Base-by-base conservation (phyloP, 2,329 filamentous ascomycete species). In the Pseudopyrenochaeta lycopersici region DNA sequence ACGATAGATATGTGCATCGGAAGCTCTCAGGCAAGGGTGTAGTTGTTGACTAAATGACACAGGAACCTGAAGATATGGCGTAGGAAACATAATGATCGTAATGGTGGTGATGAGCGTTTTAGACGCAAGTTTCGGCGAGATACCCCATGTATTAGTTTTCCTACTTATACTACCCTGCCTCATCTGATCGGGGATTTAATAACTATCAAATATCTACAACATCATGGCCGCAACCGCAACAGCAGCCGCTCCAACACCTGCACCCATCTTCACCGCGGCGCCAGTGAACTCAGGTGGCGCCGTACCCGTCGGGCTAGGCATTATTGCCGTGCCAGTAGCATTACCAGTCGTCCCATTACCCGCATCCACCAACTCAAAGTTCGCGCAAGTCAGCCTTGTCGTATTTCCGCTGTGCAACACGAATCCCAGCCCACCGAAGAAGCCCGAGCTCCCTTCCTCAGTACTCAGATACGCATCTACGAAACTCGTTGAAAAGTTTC, bases 321-420 rank as follows among this genome's bases (percentile, higher is more conserved):
- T 11, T n/a, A 9, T 21, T 7, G n/a, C 17, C 5, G 44, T 46
- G 9, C 36, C 32, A n/a, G 40, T 55, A 1, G 48, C 45, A 47
- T 54, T 58, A 6, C 43, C 45, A 17, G 18, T 31, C 7, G 58
- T 63, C 3, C 45, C 52, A 31, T 60, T 64, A 0, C 50, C 56
- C 14, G 10, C 20, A 30, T 36, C 38, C 7, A 62, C 45, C 23
- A 52, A 50, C 46, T 67, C 70, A 60, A 85, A 84, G 64, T 84
- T 85, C 44, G 80, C 83, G 72, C 84, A 86, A 23, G 81, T 80
- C 58, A 85, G 71, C 50, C 81, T 77, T 11, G 79, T 81, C 29
- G 76, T 78, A 65, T 85, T 82, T 14, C 75, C 68, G 33, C 68
- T 76, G 62, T 86, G 83, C 36, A 86, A 63, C 32, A 85, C 83